Evolutionary conservation across 2,329 filamentous ascomycete genomes (phyloP).

Genomic region (Chaetomium globosum): DNA sequence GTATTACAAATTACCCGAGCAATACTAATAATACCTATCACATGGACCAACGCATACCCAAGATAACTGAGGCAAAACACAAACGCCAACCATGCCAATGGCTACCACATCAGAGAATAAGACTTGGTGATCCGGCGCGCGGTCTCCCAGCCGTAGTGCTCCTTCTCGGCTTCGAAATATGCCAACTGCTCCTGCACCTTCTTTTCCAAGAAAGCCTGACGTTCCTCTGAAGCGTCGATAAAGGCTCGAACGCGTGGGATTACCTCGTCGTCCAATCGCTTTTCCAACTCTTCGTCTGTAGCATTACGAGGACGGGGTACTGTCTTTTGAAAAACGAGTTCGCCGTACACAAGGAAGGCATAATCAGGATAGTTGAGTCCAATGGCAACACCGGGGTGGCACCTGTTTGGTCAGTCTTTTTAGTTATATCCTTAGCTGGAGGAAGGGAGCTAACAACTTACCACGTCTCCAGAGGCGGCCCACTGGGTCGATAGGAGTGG

Average conservation of each 20-base stretch:
- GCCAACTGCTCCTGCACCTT: constrained; percentile 19
- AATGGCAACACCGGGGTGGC: constrained; percentile 5
- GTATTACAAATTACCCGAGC: too few relatives aligned
- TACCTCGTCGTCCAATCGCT: not conserved
- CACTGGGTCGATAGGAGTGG: constrained; percentile 13
- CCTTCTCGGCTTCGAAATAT: constrained; percentile 15
- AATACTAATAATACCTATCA: too few relatives aligned
- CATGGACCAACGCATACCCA: too few relatives aligned
- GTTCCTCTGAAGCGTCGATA: constrained; percentile 16
- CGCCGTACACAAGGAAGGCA: constrained; percentile 8
- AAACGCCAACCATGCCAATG: not conserved
- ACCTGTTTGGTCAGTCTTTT: not conserved
- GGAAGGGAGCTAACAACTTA: not conserved
- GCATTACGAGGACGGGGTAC: not conserved
- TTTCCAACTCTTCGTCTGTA: not conserved
- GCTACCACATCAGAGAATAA: not conserved
- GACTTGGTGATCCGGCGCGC: not conserved
- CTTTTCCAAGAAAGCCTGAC: constrained; percentile 10
- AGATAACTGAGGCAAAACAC: too few relatives aligned
- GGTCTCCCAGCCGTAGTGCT: constrained; percentile 15
- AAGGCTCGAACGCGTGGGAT: constrained; percentile 13
- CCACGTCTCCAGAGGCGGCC: constrained; percentile 12
- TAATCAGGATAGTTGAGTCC: constrained; percentile 17
- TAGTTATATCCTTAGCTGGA: not conserved
- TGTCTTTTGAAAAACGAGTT: constrained; percentile 3